Percentiles rank a stretch among this genome's conserved stretches.
Conservation (phyloP, 1,284 basidiomycete genomes). For the Microbotryomycetes sp. region DNA sequence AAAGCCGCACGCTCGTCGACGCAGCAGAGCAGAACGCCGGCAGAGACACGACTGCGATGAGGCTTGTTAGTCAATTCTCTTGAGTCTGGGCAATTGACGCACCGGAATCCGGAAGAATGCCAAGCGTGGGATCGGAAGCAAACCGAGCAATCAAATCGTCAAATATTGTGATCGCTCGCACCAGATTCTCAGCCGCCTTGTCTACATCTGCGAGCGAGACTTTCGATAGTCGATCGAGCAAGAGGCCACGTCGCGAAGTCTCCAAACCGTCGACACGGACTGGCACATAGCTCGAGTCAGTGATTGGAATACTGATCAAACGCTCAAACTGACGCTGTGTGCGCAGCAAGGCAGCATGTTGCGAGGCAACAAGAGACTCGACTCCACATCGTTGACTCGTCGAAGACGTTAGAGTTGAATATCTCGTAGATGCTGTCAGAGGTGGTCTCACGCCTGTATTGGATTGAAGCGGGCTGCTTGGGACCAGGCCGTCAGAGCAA, state of each 20-base stretch:
- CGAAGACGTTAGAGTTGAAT: too few species aligned
- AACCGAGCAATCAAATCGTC: constrained; percentile 33
- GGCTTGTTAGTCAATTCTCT: too few species aligned
- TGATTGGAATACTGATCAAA: constrained; percentile 46
- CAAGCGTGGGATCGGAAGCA: constrained; percentile 26
- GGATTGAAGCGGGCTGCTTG: too few species aligned
- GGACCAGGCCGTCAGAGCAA: too few species aligned
- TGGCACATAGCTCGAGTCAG: too few species aligned
- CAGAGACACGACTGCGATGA: constrained; percentile 22
- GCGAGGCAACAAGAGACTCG: too few species aligned
- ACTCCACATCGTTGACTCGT: too few species aligned
- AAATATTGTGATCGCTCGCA: constrained; percentile 44
- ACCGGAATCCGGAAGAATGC: constrained; percentile 43
- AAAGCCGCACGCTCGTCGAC: constrained; percentile 8
- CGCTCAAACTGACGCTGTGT: constrained; percentile 41
- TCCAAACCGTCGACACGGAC: not conserved
- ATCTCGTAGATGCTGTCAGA: too few species aligned
- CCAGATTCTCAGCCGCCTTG: constrained; percentile 51
- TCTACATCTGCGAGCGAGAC: constrained; percentile 44
- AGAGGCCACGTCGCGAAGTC: not conserved
- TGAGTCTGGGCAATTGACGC: not conserved
- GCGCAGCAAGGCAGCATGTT: constrained; percentile 19
- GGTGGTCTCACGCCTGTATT: too few species aligned
- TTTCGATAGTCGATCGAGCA: constrained; percentile 8
- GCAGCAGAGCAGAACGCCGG: constrained; percentile 17